Conservation (phyloP, 768 basidiomycete genomes). For the Amanita subjunquillea region DNA sequence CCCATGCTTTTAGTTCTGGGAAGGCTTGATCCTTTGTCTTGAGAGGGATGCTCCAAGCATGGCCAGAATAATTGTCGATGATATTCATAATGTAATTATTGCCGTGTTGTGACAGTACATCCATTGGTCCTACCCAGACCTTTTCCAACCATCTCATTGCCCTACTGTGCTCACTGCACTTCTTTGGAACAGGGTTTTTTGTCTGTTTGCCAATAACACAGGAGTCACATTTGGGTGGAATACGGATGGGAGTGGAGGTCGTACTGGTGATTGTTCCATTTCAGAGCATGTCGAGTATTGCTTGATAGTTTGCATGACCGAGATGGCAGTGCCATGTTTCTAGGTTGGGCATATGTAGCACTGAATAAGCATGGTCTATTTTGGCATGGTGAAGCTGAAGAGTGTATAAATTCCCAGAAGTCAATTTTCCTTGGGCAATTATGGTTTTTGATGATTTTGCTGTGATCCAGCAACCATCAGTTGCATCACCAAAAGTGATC, state of each 20-base stretch:
- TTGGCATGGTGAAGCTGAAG: neutral
- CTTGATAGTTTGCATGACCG: neutral
- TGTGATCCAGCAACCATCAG: slow-evolving; percentile 5
- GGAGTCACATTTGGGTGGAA: too few relatives aligned
- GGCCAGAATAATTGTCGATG: too few relatives aligned
- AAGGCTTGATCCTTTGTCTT: slow-evolving; percentile 6
- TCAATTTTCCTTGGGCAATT: slow-evolving; percentile 8
- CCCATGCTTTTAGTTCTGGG: slow-evolving; percentile 17
- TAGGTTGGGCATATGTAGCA: neutral
- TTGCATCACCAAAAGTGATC: slow-evolving; percentile 10
- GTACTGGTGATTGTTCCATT: slow-evolving; percentile 28
- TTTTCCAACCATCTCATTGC: slow-evolving; percentile 17
- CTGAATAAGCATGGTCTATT: neutral
- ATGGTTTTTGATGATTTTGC: slow-evolving; percentile 6
- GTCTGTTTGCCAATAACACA: too few relatives aligned
- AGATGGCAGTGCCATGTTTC: neutral
- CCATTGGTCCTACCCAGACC: slow-evolving; percentile 15
- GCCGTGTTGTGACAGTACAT: too few relatives aligned
- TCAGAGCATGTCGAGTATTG: slow-evolving; percentile 13
- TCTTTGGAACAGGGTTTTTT: slow-evolving; percentile 21
- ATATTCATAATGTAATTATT: too few relatives aligned
- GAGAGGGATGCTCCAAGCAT: too few relatives aligned
- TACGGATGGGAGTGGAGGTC: too few relatives aligned
- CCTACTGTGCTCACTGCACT: slow-evolving; percentile 11
- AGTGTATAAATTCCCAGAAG: neutral